Evolutionary conservation across 768 basidiomycete genomes (phyloP).

Genomic region (Hypholoma sublateritium): DNA sequence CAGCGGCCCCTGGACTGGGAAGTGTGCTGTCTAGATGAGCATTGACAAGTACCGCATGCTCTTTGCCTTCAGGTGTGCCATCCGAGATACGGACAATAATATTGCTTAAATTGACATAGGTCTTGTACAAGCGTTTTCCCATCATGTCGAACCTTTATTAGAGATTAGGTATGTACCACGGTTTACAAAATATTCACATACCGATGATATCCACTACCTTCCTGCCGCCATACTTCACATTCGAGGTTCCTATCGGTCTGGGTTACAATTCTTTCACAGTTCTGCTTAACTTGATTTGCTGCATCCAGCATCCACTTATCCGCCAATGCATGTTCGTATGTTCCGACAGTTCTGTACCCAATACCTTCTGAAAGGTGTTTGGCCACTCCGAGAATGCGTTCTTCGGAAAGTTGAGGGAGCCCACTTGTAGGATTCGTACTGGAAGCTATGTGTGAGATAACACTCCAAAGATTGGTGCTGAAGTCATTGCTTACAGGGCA

Average conservation of each 20-base stretch:
- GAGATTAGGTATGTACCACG: neutral
- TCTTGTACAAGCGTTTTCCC: constrained; percentile 79
- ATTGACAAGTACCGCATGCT: constrained; percentile 84
- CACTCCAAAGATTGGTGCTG: neutral
- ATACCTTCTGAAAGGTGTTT: constrained; percentile 80
- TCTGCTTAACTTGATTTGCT: constrained; percentile 55
- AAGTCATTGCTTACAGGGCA: constrained; percentile 42
- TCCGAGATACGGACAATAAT: constrained; percentile 85
- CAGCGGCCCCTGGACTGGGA: constrained; percentile 86
- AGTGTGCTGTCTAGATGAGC: constrained; percentile 89
- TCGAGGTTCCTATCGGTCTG: constrained; percentile 60
- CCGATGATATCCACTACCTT: constrained; percentile 87
- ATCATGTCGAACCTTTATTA: constrained; percentile 85
- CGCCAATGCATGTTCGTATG: constrained; percentile 81
- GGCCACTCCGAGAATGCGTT: constrained; percentile 61
- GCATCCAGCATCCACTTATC: constrained; percentile 80
- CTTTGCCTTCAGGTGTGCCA: constrained; percentile 68
- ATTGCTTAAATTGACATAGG: constrained; percentile 85
- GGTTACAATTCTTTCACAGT: constrained; percentile 58
- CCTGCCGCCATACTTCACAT: constrained; percentile 90
- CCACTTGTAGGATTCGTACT: constrained; percentile 51
- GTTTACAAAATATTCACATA: constrained; percentile 34
- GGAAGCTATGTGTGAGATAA: constrained; percentile 1
- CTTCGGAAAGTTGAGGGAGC: constrained; percentile 71
- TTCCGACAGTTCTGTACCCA: constrained; percentile 91